Conservation (phyloP, 1,139 yeast genomes). For the Hyphopichia pseudoburtonii region DNA sequence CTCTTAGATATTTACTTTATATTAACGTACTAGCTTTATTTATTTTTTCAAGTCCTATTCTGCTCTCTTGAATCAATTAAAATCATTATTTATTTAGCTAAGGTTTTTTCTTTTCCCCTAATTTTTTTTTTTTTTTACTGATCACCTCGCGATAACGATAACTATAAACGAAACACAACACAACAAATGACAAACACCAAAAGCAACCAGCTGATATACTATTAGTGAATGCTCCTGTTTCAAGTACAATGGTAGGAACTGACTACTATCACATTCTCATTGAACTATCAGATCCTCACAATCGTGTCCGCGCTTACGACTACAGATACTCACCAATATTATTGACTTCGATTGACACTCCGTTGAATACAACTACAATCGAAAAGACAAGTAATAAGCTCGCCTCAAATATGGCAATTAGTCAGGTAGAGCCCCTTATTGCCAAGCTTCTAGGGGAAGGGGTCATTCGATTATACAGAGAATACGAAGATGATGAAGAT, state of each 20-base stretch:
- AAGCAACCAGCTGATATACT: background rate
- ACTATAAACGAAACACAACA: too few relatives aligned
- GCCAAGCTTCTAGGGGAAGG: conserved; percentile 72
- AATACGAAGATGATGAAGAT: conserved; percentile 30
- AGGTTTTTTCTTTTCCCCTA: too few relatives aligned
- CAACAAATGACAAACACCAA: too few relatives aligned
- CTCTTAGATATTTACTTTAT: too few relatives aligned
- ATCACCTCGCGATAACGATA: background rate
- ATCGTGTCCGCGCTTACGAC: conserved; percentile 16
- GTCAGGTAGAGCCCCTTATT: conserved; percentile 47
- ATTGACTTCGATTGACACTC: conserved; percentile 29
- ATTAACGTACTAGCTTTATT: too few relatives aligned
- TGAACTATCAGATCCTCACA: conserved; percentile 18
- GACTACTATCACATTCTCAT: conserved; percentile 42
- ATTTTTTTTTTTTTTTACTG: background rate
- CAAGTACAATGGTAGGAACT: conserved; percentile 39
- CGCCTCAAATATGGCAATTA: conserved; percentile 12
- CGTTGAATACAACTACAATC: conserved; percentile 3
- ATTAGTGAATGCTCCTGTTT: background rate
- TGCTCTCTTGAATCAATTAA: too few relatives aligned
- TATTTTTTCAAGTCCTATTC: too few relatives aligned
- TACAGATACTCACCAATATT: conserved; percentile 35
- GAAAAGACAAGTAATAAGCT: background rate
- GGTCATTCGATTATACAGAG: conserved; percentile 65
- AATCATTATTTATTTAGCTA: too few relatives aligned